A percentile compares a stretch with the other conserved stretches of the same genome.
Conservation (phyloP, 371 early-diverging fungal species). For the Lichtheimia ramosa region DNA sequence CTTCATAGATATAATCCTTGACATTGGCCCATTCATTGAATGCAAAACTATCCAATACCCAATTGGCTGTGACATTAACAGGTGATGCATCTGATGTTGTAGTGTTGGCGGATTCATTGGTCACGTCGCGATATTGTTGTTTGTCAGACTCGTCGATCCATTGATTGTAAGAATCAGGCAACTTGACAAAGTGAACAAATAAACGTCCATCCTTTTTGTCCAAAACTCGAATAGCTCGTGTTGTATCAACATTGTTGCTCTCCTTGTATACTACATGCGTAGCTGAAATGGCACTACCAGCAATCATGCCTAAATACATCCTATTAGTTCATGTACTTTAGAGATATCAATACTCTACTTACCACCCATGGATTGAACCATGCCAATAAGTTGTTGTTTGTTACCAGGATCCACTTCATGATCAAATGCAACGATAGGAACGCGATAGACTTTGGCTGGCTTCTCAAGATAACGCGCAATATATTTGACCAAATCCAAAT, state of each 20-base stretch:
- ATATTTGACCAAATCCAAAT: slow-evolving; percentile 41
- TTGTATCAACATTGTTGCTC: slow-evolving; percentile 27
- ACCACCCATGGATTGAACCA: slow-evolving; percentile 54
- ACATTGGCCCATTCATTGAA: slow-evolving; percentile 80
- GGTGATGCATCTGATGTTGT: slow-evolving; percentile 32
- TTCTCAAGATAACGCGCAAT: slow-evolving; percentile 38
- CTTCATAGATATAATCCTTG: slow-evolving; percentile 53
- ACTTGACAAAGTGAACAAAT: slow-evolving; percentile 69
- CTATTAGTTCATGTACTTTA: slow-evolving; percentile 22
- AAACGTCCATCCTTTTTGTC: slow-evolving; percentile 46
- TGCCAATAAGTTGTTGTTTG: slow-evolving; percentile 31
- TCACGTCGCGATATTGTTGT: slow-evolving; percentile 6
- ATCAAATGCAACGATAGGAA: slow-evolving; percentile 49
- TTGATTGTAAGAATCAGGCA: slow-evolving; percentile 75
- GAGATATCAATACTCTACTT: slow-evolving; percentile 8
- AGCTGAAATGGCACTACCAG: slow-evolving; percentile 37
- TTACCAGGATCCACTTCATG: slow-evolving; percentile 40
- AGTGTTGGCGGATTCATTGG: slow-evolving; percentile 17
- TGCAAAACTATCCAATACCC: slow-evolving; percentile 69
- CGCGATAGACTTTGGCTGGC: slow-evolving; percentile 33
- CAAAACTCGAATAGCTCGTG: slow-evolving; percentile 24
- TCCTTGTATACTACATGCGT: slow-evolving; percentile 60
- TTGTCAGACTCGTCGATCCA: slow-evolving; percentile 58
- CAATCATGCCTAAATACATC: slow-evolving; percentile 19
- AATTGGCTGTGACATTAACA: slow-evolving; percentile 63